These are phyloP conservation scores for Globisporangium recalcitrans DNA, from an alignment of 352 stramenopile genomes.

Conservation along the genomic window DNA sequence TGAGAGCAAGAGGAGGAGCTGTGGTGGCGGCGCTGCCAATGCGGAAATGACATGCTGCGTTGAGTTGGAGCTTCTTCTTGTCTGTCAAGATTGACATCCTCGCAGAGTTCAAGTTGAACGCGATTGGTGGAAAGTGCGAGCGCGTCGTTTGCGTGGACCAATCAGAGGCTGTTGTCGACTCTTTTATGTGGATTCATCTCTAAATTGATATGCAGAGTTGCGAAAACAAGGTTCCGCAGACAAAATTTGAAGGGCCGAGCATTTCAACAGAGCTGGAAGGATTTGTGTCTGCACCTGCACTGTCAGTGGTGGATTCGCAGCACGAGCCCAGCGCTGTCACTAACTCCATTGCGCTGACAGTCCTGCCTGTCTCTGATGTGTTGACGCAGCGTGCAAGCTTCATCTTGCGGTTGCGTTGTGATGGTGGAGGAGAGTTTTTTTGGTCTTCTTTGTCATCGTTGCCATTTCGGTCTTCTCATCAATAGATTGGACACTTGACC, in stretches of 20 bases:
- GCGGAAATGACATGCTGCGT: constrained; percentile 1
- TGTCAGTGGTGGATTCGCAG: too few relatives aligned
- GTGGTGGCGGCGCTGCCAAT: constrained; percentile 4
- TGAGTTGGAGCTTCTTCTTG: neutral
- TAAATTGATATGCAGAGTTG: neutral
- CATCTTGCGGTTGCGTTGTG: too few relatives aligned
- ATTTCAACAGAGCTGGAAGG: too few relatives aligned
- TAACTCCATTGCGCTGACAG: too few relatives aligned
- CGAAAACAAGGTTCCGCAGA: too few relatives aligned
- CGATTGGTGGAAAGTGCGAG: neutral
- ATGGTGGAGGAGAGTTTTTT: too few relatives aligned
- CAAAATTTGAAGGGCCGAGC: too few relatives aligned
- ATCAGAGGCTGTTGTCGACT: neutral
- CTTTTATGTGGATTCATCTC: neutral
- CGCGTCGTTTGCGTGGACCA: neutral
- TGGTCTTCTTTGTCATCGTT: too few relatives aligned
- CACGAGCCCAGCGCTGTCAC: too few relatives aligned
- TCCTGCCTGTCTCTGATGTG: too few relatives aligned
- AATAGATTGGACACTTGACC: constrained; percentile 10
- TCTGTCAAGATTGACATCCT: neutral
- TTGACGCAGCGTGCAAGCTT: too few relatives aligned
- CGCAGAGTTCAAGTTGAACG: neutral
- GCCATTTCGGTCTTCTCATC: constrained; percentile 6
- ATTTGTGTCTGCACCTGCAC: too few relatives aligned
- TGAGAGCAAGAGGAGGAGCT: neutral